phyloP scores from a whole-genome alignment of 805 yeast species.

The Candida orba region DNA sequence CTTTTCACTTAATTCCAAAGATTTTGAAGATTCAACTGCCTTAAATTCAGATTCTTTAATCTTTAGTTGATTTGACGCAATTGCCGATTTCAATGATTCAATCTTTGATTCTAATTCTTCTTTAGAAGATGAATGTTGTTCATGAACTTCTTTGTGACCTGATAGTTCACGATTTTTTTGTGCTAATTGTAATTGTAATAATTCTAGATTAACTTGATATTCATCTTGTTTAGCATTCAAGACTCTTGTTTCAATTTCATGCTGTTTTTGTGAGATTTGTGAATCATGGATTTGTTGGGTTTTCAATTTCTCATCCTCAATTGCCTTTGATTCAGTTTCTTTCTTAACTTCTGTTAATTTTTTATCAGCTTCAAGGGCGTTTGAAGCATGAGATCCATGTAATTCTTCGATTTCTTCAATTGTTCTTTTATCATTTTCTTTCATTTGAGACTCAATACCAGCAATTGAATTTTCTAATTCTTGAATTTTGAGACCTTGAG shows the following conservation, averaged over 20 bases:
- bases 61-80: slow-evolving; percentile 14
- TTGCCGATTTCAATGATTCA: slow-evolving; percentile 11
- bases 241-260: slow-evolving; percentile 20
- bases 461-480: slow-evolving; percentile 19
- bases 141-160: slow-evolving; percentile 14
- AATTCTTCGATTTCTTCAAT: slow-evolving; percentile 17
- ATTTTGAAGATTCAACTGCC: slow-evolving; percentile 6
- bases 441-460: slow-evolving; percentile 15
- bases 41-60: slow-evolving; percentile 15
- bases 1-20: slow-evolving; percentile 12
- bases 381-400: slow-evolving; percentile 9
- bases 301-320: slow-evolving; percentile 12
- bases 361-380: slow-evolving; percentile 14
- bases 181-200: slow-evolving; percentile 17
- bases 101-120: slow-evolving; percentile 16
- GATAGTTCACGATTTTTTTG: slow-evolving; percentile 21
- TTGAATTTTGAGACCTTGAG: slow-evolving; percentile 14
- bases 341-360: slow-evolving; percentile 16
- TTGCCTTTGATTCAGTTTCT: slow-evolving; percentile 11
- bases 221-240: slow-evolving; percentile 23
- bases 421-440: slow-evolving; percentile 16
- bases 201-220: slow-evolving; percentile 18
- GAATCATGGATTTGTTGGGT: slow-evolving; percentile 13
- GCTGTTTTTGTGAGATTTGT: slow-evolving; percentile 18
- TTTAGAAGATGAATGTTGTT: slow-evolving; percentile 13